Evolutionary conservation across 1,284 basidiomycete genomes (phyloP).

Genomic region (Ustilago bromivora): DNA sequence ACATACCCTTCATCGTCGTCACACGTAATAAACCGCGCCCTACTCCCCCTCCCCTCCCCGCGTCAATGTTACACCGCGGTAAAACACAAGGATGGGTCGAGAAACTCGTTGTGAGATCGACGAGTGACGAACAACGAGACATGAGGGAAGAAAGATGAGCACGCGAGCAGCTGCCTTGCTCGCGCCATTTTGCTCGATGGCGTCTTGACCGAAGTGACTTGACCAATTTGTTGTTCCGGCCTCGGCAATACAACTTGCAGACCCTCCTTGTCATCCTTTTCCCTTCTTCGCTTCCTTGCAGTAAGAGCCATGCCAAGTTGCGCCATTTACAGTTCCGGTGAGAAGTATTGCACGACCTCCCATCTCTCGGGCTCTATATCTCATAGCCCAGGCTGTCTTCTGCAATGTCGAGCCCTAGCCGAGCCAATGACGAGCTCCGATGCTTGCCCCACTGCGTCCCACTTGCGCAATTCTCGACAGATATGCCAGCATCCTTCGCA

Average conservation of each 20-base stretch:
- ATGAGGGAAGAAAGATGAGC: conserved; percentile 1
- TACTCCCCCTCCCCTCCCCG: too few species aligned
- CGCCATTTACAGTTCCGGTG: conserved; percentile 18
- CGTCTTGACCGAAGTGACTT: conserved; percentile 5
- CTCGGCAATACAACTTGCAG: background rate
- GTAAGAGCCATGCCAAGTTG: conserved; percentile 22
- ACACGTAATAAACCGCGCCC: too few species aligned
- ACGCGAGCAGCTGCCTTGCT: conserved; percentile 11
- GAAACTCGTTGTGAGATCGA: background rate
- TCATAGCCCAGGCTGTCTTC: conserved; percentile 9
- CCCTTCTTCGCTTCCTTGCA: background rate
- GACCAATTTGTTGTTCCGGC: conserved; percentile 1
- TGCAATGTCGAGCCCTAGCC: conserved; percentile 5
- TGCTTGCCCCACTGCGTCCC: background rate
- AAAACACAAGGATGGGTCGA: background rate
- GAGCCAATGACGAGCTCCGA: conserved; percentile 2
- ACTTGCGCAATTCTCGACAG: conserved; percentile 21
- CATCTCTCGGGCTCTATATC: conserved; percentile 19
- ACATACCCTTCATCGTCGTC: too few species aligned
- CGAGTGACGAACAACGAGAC: background rate
- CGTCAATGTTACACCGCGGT: conserved; percentile 2
- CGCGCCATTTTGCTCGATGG: conserved; percentile 16
- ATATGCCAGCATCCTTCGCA: conserved; percentile 11
- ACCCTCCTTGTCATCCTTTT: background rate
- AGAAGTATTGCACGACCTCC: conserved; percentile 5